phyloP scores from a whole-genome alignment of 2,329 filamentous ascomycete genomes.

The Ophiostoma sp. region DNA sequence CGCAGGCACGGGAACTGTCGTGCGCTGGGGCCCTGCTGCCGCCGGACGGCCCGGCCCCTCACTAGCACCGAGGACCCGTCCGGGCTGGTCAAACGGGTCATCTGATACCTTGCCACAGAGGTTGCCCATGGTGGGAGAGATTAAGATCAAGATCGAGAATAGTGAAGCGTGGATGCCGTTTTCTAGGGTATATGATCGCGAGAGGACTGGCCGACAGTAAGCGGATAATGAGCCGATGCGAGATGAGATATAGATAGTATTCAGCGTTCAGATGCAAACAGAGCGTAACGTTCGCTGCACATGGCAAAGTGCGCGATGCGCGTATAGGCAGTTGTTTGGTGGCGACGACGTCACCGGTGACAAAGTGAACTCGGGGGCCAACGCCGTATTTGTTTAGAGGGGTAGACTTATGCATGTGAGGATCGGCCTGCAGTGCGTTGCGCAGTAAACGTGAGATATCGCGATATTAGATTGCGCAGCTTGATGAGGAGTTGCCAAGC shows the following conservation, averaged over 20 bases:
- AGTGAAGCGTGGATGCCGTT: neutral
- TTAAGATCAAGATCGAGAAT: neutral
- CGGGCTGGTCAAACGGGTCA: conserved; percentile 65
- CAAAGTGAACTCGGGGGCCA: too few species aligned
- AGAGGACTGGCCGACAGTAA: too few species aligned
- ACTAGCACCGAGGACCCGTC: conserved; percentile 58
- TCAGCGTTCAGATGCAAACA: too few species aligned
- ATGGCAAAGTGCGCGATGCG: too few species aligned
- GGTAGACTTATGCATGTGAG: too few species aligned
- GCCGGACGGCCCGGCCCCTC: conserved; percentile 30
- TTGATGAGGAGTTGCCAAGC: conserved; percentile 8
- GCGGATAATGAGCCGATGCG: too few species aligned
- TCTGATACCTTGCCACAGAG: conserved; percentile 67
- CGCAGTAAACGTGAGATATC: neutral
- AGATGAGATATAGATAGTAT: too few species aligned
- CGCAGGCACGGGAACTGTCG: conserved; percentile 47
- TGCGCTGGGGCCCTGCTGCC: conserved; percentile 35
- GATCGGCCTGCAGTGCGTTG: too few species aligned
- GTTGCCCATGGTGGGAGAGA: conserved; percentile 63
- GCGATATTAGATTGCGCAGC: neutral
- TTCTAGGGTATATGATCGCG: neutral
- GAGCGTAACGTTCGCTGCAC: too few species aligned
- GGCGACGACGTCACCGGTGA: too few species aligned
- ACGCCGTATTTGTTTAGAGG: too few species aligned
- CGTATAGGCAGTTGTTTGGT: too few species aligned